Evolutionary conservation across 441 rosid genomes (phyloP).

Genomic region (Euphorbia neoarborescens): DNA sequence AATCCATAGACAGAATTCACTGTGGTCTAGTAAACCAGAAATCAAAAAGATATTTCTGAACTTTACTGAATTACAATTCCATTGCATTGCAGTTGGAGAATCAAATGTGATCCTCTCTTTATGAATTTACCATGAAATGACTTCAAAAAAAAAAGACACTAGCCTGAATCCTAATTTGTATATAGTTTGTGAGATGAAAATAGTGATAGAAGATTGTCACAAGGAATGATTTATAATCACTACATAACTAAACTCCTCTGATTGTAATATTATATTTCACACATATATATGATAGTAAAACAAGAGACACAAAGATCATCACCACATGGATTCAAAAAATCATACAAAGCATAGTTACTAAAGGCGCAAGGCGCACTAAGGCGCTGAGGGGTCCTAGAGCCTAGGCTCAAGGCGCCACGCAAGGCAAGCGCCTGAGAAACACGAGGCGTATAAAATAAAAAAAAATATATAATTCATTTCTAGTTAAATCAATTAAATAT

Average conservation of each 20-base stretch:
- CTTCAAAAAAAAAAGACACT: background rate
- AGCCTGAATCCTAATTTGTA: background rate
- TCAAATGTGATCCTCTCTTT: background rate
- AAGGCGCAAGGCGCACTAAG: too few relatives aligned
- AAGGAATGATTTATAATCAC: background rate
- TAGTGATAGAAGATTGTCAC: background rate
- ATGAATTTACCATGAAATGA: background rate
- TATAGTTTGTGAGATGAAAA: background rate
- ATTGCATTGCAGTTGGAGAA: background rate
- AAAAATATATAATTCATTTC: too few relatives aligned
- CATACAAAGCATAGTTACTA: too few relatives aligned
- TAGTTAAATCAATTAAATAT: too few relatives aligned
- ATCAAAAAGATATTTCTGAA: background rate
- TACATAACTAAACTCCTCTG: background rate
- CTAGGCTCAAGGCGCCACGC: too few relatives aligned
- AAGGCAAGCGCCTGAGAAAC: too few relatives aligned
- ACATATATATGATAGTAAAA: background rate
- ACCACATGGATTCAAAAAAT: conserved; percentile 56
- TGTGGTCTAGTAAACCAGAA: background rate
- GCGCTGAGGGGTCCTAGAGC: too few relatives aligned
- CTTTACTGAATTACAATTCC: background rate
- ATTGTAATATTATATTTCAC: too few relatives aligned
- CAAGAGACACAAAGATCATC: background rate
- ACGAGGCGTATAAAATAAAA: too few relatives aligned
- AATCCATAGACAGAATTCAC: background rate